Conservation (phyloP, 495 filamentous ascomycete species). For the Delitschia confertaspora region DNA sequence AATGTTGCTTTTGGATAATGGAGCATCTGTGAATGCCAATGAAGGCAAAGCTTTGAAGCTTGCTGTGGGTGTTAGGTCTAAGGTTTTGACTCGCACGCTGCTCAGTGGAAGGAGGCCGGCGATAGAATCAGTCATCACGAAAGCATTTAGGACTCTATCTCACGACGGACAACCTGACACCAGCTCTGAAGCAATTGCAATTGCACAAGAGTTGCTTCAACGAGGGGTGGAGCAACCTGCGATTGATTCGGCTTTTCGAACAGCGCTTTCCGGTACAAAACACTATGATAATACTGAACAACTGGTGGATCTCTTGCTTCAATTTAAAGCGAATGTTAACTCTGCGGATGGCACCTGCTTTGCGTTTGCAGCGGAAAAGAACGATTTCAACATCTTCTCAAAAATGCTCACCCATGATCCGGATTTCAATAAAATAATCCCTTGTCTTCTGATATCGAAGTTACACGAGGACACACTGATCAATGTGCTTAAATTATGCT, state of each 20-base stretch:
- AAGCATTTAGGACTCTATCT: constrained; percentile 15
- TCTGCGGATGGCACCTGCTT: constrained; percentile 16
- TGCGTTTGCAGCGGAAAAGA: constrained; percentile 9
- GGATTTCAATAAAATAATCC: constrained; percentile 8
- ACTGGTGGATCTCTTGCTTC: constrained; percentile 16
- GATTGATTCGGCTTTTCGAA: constrained; percentile 15
- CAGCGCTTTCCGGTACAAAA: constrained; percentile 5
- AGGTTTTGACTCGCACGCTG: neutral
- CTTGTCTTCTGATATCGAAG: constrained; percentile 2
- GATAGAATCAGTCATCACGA: constrained; percentile 4
- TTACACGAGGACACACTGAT: constrained; percentile 3
- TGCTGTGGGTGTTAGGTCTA: neutral
- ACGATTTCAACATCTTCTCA: constrained; percentile 3
- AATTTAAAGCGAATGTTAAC: constrained; percentile 20
- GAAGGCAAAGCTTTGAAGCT: constrained; percentile 16
- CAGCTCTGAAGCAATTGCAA: neutral
- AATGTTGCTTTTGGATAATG: constrained; percentile 11
- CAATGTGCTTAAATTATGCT: constrained; percentile 1
- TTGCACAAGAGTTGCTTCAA: constrained; percentile 9
- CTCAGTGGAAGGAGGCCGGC: constrained; percentile 5
- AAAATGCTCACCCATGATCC: constrained; percentile 10
- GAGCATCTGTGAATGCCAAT: constrained; percentile 17
- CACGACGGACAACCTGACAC: neutral
- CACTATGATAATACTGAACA: neutral
- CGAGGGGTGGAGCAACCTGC: constrained; percentile 17